Evolutionary conservation across 768 basidiomycete species (phyloP), one percentile per base, ranked within the genome.

Genomic region (Xerocomus potaroensis): DNA sequence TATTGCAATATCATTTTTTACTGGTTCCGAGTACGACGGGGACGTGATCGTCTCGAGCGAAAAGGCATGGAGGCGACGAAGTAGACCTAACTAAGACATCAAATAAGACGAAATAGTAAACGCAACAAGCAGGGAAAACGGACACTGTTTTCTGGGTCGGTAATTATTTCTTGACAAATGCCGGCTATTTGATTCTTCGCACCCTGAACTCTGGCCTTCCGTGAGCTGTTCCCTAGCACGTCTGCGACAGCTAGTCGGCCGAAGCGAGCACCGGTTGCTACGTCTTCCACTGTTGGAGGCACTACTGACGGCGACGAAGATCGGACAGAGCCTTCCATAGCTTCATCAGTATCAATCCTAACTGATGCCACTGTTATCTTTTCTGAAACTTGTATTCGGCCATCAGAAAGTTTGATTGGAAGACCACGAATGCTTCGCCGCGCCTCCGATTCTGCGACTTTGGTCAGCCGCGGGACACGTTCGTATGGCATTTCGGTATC

Each of bases 151-250:
- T 99, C 96, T 21, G 95, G 95, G 53, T 98, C 95, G 19, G 87
- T 79, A 39, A 96, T 71, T 44, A 98, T 89, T 57, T 97, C 95
- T 60, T 96, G 91, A 62, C 93, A 96, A 26, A 97, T 81, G 23
- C 77, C 74, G 1, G 93, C 96, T 51, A 98, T 90, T 69, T 98
- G 93, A 61, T 96, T 92, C 58, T 95, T 91, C 12, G 94, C 94
- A 33, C 74, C 73, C 54, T 82, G 81, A 53, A 96, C 71, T 43
- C 84, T 75, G 41, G 72, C 74, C 53, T 76, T 78, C 50, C 84
- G 78, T 19, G 87, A 84, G 55, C 74, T 75, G 50, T 77, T 84
- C 33, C 71, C 68, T 31, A 95, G 70, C 36, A 94, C 74, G 52
- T 86, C 83, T 24, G 79, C 67, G 11, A 95, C 81, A 4, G 90